A percentile compares a stretch with the other conserved stretches of the same genome.
These are phyloP conservation scores for Clonostachys rhizophaga DNA, from an alignment of 2,329 filamentous ascomycete genomes.

Conservation along the genomic window DNA sequence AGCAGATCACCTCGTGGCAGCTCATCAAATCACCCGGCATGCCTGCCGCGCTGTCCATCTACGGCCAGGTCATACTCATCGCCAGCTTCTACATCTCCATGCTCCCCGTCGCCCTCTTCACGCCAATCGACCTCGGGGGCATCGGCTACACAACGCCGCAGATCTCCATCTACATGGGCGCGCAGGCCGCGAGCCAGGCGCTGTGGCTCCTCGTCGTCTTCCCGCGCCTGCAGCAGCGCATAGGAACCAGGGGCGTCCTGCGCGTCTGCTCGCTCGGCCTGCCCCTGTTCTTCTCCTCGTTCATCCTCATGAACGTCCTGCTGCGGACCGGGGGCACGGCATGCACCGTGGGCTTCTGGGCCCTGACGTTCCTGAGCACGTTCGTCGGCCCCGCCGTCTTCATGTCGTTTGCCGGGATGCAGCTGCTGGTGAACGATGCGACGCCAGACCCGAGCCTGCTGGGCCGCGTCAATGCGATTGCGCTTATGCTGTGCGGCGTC, in stretches of 20 bases:
- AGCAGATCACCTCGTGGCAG: neutral
- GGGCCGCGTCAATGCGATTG: neutral
- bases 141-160: neutral
- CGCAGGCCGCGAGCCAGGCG: neutral
- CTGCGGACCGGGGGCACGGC: neutral
- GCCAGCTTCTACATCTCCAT: neutral
- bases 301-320: neutral
- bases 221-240: neutral
- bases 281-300: neutral
- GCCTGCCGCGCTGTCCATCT: neutral
- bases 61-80: neutral
- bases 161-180: neutral
- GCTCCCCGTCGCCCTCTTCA: neutral
- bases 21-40: neutral
- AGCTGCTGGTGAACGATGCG: neutral
- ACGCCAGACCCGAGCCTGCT: neutral
- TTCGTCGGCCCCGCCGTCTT: neutral
- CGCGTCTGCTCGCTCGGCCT: neutral
- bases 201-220: neutral
- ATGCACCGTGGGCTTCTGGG: neutral
- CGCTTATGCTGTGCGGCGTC: neutral
- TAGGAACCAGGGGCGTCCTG: neutral
- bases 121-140: neutral
- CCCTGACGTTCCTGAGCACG: neutral
- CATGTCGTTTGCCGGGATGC: neutral